A percentile compares a stretch with the other conserved stretches of the same genome.
Conservation (phyloP, 345 rosid species). For the Atalantia buxifolia region DNA sequence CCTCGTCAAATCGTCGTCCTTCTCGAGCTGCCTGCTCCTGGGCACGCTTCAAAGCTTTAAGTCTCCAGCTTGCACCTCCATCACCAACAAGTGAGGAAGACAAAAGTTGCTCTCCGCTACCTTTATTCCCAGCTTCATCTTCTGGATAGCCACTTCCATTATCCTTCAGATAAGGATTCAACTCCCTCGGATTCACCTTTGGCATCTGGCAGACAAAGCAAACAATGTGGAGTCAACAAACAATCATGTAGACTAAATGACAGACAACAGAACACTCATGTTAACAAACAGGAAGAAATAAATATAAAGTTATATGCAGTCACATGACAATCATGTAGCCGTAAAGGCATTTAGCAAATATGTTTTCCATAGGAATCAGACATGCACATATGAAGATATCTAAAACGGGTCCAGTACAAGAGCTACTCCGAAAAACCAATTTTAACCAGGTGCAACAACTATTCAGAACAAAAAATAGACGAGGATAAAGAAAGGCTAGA, state of each 20-base stretch:
- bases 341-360: background rate
- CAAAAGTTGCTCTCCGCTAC: slow-evolving; percentile 37
- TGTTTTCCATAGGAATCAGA: background rate
- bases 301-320: background rate
- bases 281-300: background rate
- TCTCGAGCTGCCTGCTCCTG: slow-evolving; percentile 89
- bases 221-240: background rate
- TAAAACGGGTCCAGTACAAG: background rate
- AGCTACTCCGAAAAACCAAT: background rate
- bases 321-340: background rate
- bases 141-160: slow-evolving; percentile 84
- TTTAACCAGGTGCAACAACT: background rate
- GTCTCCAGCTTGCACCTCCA: slow-evolving; percentile 97
- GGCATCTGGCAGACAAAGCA: slow-evolving; percentile 26
- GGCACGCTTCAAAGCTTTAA: slow-evolving; percentile 85
- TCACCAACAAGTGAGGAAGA: slow-evolving; percentile 72
- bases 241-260: background rate
- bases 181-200: slow-evolving; percentile 64
- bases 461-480: background rate
- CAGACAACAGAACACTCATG: background rate
- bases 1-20: slow-evolving; percentile 66
- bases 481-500: background rate
- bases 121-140: slow-evolving; percentile 43
- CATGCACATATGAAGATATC: background rate
- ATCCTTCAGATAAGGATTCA: slow-evolving; percentile 80